phyloP scores from a whole-genome alignment of 2,329 filamentous ascomycete genomes.

The Sarocladium oryzae region DNA sequence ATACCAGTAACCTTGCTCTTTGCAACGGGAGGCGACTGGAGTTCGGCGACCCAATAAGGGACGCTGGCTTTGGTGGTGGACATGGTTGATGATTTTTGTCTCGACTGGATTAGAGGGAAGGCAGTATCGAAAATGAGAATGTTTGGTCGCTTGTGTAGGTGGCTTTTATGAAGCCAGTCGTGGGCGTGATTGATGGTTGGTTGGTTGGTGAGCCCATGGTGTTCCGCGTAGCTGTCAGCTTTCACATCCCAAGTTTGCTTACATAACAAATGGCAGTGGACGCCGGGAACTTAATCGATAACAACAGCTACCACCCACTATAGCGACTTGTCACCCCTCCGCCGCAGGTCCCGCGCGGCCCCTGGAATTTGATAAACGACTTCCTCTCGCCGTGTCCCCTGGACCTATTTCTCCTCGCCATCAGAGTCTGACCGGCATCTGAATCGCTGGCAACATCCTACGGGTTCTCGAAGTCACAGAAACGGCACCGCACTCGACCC shows the following conservation, averaged over 20 bases:
- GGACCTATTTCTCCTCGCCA: neutral
- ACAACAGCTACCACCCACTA: neutral
- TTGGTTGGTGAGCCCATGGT: too few relatives aligned
- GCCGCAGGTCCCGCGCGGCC: slow-evolving; percentile 4
- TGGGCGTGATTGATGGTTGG: neutral
- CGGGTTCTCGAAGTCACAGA: neutral
- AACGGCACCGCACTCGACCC: neutral
- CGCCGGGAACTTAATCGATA: neutral
- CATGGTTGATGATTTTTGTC: slow-evolving; percentile 11
- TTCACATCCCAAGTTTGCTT: neutral
- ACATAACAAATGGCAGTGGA: too few relatives aligned
- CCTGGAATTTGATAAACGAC: neutral
- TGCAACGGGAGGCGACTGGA: slow-evolving; percentile 61
- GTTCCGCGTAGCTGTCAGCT: slow-evolving; percentile 3
- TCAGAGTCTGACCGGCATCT: neutral
- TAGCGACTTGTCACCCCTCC: neutral
- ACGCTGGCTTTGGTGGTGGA: slow-evolving; percentile 14
- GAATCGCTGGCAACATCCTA: neutral
- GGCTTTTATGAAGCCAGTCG: neutral
- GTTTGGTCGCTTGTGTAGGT: too few relatives aligned
- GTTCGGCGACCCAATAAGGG: slow-evolving; percentile 77
- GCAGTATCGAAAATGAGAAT: too few relatives aligned
- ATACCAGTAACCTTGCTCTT: slow-evolving; percentile 63
- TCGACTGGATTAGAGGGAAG: too few relatives aligned
- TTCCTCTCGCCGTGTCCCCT: neutral